Conservation (phyloP, 495 filamentous ascomycete species). For the Geoglossum glabrum region DNA sequence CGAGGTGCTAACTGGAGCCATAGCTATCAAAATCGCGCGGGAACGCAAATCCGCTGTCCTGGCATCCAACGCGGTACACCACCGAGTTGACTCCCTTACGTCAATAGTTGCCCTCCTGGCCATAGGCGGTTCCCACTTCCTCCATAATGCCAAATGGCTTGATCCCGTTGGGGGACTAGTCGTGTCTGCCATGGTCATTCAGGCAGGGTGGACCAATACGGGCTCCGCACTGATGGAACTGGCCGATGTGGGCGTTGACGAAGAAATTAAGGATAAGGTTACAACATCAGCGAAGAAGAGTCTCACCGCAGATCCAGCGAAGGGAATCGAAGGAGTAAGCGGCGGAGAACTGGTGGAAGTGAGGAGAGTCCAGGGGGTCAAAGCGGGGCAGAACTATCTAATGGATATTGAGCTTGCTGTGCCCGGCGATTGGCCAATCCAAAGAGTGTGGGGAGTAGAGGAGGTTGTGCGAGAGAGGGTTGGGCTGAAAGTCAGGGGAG, state of each 20-base stretch:
- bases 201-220: slow-evolving; percentile 76
- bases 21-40: slow-evolving; percentile 90
- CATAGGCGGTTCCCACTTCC: slow-evolving; percentile 74
- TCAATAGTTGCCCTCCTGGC: slow-evolving; percentile 77
- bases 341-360: slow-evolving; percentile 34
- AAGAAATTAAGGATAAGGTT: slow-evolving; percentile 56
- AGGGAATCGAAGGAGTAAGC: slow-evolving; percentile 9
- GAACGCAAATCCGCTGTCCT: slow-evolving; percentile 88
- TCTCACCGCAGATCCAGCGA: slow-evolving; percentile 17
- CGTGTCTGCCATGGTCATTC: slow-evolving; percentile 82
- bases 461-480: slow-evolving; percentile 45
- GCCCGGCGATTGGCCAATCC: slow-evolving; percentile 49
- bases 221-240: slow-evolving; percentile 63
- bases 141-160: slow-evolving; percentile 68
- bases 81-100: slow-evolving; percentile 87
- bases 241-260: slow-evolving; percentile 71
- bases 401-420: slow-evolving; percentile 73
- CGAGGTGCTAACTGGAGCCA: slow-evolving; percentile 1
- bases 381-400: slow-evolving; percentile 86
- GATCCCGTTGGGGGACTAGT: slow-evolving; percentile 87
- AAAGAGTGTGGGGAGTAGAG: slow-evolving; percentile 47
- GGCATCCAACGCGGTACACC: slow-evolving; percentile 91
- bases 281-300: slow-evolving; percentile 38
- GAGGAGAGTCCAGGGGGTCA: slow-evolving; percentile 64
- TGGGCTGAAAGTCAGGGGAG: slow-evolving; percentile 57